Evolutionary conservation across 2,329 filamentous ascomycete species (phyloP).

Genomic region (Exophiala xenobiotica): DNA sequence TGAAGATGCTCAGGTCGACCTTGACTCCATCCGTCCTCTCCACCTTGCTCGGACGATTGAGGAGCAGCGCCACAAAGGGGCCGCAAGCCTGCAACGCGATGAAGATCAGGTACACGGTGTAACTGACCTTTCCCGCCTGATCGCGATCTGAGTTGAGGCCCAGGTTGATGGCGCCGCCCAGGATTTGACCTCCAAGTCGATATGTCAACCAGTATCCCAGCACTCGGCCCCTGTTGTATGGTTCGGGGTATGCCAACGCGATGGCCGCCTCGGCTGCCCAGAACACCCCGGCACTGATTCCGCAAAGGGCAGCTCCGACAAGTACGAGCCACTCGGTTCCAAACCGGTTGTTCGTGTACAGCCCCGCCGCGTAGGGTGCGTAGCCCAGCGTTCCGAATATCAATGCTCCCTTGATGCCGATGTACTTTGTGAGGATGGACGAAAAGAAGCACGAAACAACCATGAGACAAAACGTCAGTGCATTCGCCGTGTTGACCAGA

Average conservation of each 20-base stretch:
- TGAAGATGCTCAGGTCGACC: constrained; percentile 59
- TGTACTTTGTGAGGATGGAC: constrained; percentile 61
- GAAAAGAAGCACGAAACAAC: constrained; percentile 68
- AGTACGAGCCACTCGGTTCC: constrained; percentile 68
- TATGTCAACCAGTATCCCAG: constrained; percentile 68
- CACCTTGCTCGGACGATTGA: constrained; percentile 62
- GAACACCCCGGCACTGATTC: constrained; percentile 69
- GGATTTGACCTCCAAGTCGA: constrained; percentile 63
- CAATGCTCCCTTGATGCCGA: constrained; percentile 69
- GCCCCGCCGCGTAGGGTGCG: constrained; percentile 67
- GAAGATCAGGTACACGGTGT: constrained; percentile 67
- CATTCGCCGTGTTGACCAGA: constrained; percentile 69
- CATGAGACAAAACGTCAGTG: constrained; percentile 71
- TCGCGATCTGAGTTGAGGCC: constrained; percentile 61
- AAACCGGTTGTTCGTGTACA: constrained; percentile 71
- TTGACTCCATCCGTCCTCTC: constrained; percentile 64
- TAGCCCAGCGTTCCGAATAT: constrained; percentile 73
- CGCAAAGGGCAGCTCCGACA: constrained; percentile 67
- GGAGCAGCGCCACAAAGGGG: constrained; percentile 61
- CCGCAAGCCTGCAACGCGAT: constrained; percentile 68
- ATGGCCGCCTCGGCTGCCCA: constrained; percentile 76
- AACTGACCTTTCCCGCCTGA: constrained; percentile 64
- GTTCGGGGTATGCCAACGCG: constrained; percentile 69
- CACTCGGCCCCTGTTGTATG: constrained; percentile 63
- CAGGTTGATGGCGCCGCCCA: constrained; percentile 71